phyloP scores from a whole-genome alignment of 331 rosid species.

The Acacia pycnantha region DNA sequence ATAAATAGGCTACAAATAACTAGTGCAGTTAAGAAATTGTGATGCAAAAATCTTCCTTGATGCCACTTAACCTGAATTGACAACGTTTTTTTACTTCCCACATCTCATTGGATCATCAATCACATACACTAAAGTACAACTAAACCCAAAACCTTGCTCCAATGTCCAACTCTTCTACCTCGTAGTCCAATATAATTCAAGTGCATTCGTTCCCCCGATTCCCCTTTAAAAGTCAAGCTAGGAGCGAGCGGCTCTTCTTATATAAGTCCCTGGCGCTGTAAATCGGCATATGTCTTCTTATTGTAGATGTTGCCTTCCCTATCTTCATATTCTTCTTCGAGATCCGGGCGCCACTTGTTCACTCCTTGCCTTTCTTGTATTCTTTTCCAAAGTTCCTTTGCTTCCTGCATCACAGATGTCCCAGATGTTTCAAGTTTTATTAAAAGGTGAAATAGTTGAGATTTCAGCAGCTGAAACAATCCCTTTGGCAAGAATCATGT shows the following conservation, averaged over 20 bases:
- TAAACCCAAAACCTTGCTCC: background rate
- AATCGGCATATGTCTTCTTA: conserved; percentile 89
- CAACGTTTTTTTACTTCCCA: background rate
- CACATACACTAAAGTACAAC: conserved; percentile 1
- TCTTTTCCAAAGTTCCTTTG: conserved; percentile 91
- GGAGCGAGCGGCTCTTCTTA: conserved; percentile 24
- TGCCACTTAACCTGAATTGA: conserved; percentile 3
- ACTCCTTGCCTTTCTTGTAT: conserved; percentile 88
- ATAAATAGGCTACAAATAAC: background rate
- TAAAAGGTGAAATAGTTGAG: background rate
- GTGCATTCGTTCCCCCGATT: conserved; percentile 3
- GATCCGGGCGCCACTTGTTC: conserved; percentile 97
- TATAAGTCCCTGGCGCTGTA: conserved; percentile 95
- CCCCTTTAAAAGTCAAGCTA: background rate
- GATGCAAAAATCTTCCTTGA: background rate
- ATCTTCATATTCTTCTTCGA: conserved; percentile 98
- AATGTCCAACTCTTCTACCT: background rate
- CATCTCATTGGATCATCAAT: background rate
- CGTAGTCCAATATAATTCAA: conserved; percentile 5
- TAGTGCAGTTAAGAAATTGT: background rate
- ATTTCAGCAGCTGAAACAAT: background rate
- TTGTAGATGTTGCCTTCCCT: conserved; percentile 96
- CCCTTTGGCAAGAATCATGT: background rate
- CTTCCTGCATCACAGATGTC: conserved; percentile 62
- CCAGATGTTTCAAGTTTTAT: background rate